Conservation (phyloP, 2,329 filamentous ascomycete species). For the Fusarium sp. region DNA sequence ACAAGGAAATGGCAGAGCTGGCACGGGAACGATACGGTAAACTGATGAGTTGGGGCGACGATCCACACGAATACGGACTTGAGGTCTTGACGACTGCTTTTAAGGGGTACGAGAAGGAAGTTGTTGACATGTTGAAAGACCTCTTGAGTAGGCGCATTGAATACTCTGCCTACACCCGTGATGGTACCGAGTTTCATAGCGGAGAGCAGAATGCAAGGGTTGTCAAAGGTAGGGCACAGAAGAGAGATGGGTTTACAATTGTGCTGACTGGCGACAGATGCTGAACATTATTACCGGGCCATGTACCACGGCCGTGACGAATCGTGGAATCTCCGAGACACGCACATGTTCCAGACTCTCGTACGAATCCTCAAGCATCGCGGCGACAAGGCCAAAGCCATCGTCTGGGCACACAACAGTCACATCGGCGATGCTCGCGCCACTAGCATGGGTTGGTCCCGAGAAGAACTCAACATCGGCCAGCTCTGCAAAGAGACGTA, state of each 20-base stretch:
- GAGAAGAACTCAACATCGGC: constrained; percentile 26
- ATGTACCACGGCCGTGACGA: constrained; percentile 30
- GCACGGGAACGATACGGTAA: constrained; percentile 18
- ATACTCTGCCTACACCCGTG: constrained; percentile 11
- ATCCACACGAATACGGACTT: constrained; percentile 30
- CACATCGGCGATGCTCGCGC: constrained; percentile 28
- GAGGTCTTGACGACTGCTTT: constrained; percentile 26
- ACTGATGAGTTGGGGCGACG: constrained; percentile 24
- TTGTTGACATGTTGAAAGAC: constrained; percentile 17
- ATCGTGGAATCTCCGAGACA: constrained; percentile 31
- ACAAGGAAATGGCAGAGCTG: constrained; percentile 29
- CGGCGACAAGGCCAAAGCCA: constrained; percentile 17
- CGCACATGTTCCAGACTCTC: constrained; percentile 28
- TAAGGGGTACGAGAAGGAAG: constrained; percentile 21
- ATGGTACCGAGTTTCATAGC: constrained; percentile 23
- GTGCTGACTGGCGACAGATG: constrained; percentile 1
- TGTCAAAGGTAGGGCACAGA: constrained; percentile 4
- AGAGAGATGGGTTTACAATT: too few relatives aligned
- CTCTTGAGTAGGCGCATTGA: constrained; percentile 18
- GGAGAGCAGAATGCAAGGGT: constrained; percentile 31
- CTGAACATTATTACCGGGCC: constrained; percentile 28
- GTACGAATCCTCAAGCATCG: constrained; percentile 27
- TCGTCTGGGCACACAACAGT: constrained; percentile 34
- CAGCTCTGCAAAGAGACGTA: constrained; percentile 28
- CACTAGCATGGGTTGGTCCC: constrained; percentile 33